phyloP scores from a whole-genome alignment of 139 green algal genomes.

The Auxenochlorella pyrenoidosa region DNA sequence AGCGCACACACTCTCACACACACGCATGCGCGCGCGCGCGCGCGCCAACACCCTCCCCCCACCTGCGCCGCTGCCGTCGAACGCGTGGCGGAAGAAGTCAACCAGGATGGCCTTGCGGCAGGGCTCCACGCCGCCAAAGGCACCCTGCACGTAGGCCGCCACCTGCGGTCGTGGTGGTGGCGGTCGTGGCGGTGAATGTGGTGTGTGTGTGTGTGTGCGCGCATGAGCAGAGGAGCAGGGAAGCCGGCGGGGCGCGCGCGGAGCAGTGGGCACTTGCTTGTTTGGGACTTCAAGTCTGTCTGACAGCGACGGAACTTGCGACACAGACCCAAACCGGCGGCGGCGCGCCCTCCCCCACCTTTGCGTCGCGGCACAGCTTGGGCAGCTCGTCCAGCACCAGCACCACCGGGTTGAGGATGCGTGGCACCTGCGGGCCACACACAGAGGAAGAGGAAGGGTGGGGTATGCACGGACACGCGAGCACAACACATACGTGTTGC shows the following conservation, averaged over 20 bases:
- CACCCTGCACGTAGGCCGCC: conserved; percentile 55
- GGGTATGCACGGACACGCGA: too few species aligned
- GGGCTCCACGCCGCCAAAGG: conserved; percentile 74
- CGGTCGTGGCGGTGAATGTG: not conserved
- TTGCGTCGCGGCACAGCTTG: conserved; percentile 62
- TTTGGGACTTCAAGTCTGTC: too few species aligned
- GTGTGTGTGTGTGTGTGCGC: not conserved
- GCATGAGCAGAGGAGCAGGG: not conserved
- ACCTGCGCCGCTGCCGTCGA: conserved; percentile 88
- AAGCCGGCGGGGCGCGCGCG: too few species aligned
- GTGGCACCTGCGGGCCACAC: conserved; percentile 73
- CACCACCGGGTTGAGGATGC: conserved; percentile 93
- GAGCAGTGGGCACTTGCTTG: too few species aligned
- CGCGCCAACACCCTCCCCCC: too few species aligned
- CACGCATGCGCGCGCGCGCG: too few species aligned
- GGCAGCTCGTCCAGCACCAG: conserved; percentile 88
- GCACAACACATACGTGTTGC: too few species aligned
- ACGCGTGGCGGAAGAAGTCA: conserved; percentile 96
- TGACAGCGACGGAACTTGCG: too few species aligned
- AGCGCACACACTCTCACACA: too few species aligned
- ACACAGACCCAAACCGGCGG: too few species aligned
- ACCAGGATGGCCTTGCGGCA: conserved; percentile 77
- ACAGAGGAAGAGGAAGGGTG: not conserved
- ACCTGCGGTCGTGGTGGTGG: conserved; percentile 41
- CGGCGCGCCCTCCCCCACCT: conserved; percentile 20